Conservation (phyloP, 371 early-diverging fungal species). For the Fennellomyces sp. region DNA sequence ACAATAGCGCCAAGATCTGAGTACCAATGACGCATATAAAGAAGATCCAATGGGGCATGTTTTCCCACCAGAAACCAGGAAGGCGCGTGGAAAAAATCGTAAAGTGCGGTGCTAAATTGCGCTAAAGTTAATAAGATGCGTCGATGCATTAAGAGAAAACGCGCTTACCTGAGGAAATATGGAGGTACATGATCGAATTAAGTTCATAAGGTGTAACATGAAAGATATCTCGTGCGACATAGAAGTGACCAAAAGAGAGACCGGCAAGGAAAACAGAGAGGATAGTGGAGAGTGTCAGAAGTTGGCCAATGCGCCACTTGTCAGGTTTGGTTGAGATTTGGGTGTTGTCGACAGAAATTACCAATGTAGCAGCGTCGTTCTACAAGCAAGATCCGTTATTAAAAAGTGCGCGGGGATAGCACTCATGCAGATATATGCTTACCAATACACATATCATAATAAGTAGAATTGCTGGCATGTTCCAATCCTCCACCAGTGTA, state of each 20-base stretch:
- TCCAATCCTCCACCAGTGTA: constrained; percentile 79
- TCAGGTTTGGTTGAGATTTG: constrained; percentile 85
- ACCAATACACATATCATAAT: constrained; percentile 83
- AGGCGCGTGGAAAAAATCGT: constrained; percentile 91
- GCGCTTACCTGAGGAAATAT: constrained; percentile 76
- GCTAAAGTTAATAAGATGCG: not conserved
- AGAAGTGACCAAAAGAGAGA: constrained; percentile 85
- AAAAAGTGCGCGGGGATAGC: not conserved
- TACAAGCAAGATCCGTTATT: constrained; percentile 10
- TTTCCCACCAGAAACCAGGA: constrained; percentile 84
- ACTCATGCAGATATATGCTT: constrained; percentile 3
- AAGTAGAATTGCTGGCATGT: constrained; percentile 82
- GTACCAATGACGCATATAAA: constrained; percentile 81
- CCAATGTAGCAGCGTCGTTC: constrained; percentile 92
- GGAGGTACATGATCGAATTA: constrained; percentile 88
- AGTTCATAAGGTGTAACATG: constrained; percentile 46
- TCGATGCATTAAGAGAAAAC: no score
- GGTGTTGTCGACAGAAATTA: constrained; percentile 91
- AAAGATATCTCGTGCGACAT: constrained; percentile 72
- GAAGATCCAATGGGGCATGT: constrained; percentile 73
- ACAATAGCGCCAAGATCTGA: constrained; percentile 87
- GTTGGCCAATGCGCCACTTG: constrained; percentile 92
- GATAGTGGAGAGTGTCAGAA: constrained; percentile 77
- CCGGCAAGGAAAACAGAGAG: constrained; percentile 74
- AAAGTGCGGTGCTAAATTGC: constrained; percentile 76